These are phyloP conservation scores for Plasmodium reichenowi DNA, from an alignment of 169 alveolate species.

Conservation along the genomic window DNA sequence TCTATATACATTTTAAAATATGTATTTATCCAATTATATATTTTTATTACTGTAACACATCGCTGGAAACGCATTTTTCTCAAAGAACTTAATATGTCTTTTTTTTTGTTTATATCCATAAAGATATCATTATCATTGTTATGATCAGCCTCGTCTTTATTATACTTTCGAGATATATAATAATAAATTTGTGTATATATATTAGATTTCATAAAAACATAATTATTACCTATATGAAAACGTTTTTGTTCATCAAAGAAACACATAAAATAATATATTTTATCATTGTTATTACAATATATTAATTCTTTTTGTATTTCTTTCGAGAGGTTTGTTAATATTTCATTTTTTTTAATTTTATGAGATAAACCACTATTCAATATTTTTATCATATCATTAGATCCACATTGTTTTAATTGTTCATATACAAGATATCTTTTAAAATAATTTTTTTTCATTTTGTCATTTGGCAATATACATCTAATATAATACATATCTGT, in stretches of 20 bases:
- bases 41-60: conserved; percentile 27
- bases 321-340: background rate
- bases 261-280: conserved; percentile 51
- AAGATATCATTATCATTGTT: background rate
- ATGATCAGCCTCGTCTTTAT: too few species aligned
- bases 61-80: conserved; percentile 17
- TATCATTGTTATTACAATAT: conserved; percentile 29
- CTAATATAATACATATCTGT: conserved; percentile 79
- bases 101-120: background rate
- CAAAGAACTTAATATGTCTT: conserved; percentile 25
- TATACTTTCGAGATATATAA: conserved; percentile 8
- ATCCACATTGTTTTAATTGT: conserved; percentile 68
- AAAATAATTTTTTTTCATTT: conserved; percentile 63
- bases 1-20: conserved; percentile 17
- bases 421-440: conserved; percentile 29
- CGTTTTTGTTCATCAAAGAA: conserved; percentile 4
- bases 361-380: conserved; percentile 64
- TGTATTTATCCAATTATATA: conserved; percentile 29
- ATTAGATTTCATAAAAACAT: conserved; percentile 37
- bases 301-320: conserved; percentile 14
- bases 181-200: conserved; percentile 30
- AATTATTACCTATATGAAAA: conserved; percentile 31
- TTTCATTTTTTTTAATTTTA: conserved; percentile 37
- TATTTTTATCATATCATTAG: conserved; percentile 51
- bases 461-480: conserved; percentile 79